Conservation (phyloP, 768 basidiomycete species). For the Mycena kentingensis region DNA sequence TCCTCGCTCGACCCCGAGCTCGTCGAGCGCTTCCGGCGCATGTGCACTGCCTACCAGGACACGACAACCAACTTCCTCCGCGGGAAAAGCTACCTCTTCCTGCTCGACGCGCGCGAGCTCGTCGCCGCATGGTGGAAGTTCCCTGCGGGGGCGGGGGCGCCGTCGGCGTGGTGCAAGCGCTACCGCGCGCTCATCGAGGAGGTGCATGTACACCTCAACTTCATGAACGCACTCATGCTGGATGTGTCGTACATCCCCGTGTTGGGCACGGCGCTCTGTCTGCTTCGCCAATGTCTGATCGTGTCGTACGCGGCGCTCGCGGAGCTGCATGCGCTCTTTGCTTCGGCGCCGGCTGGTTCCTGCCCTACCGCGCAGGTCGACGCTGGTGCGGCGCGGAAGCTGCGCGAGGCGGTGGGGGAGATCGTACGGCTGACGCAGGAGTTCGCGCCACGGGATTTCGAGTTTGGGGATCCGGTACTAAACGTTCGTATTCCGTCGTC, state of each 20-base stretch:
- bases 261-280: neutral
- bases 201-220: conserved; percentile 10
- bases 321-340: conserved; percentile 13
- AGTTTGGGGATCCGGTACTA: conserved; percentile 7
- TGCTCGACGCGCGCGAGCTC: conserved; percentile 10
- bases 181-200: conserved; percentile 12
- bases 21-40: conserved; percentile 7
- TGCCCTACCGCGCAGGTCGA: no score
- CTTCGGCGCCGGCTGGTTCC: conserved; percentile 1
- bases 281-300: conserved; percentile 3
- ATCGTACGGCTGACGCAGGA: conserved; percentile 3
- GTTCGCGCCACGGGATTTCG: conserved; percentile 10
- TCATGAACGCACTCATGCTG: conserved; percentile 6
- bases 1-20: conserved; percentile 4
- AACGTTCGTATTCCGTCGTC: no score
- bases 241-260: conserved; percentile 14
- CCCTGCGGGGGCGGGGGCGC: neutral
- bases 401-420: conserved; percentile 3
- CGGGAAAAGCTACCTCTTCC: conserved; percentile 9
- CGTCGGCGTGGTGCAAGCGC: conserved; percentile 12
- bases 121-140: conserved; percentile 6
- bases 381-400: neutral
- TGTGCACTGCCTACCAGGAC: conserved; percentile 3
- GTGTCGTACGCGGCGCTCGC: conserved; percentile 2
- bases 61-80: conserved; percentile 15